phyloP scores from a whole-genome alignment of 495 filamentous ascomycete species.

The Astrothelium macrocarpum region DNA sequence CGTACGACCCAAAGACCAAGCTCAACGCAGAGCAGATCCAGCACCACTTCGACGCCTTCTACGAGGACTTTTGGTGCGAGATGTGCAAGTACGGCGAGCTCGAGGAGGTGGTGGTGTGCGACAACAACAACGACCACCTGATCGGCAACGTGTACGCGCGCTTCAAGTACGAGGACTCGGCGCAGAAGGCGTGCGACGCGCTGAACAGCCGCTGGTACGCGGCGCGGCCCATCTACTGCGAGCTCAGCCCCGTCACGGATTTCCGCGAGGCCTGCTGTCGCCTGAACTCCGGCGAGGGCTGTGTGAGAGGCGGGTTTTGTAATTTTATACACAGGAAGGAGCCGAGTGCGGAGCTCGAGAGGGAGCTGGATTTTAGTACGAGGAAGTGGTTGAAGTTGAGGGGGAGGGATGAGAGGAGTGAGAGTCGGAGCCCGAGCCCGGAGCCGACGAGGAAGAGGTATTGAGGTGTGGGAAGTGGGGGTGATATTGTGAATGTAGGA shows the following conservation, averaged over 20 bases:
- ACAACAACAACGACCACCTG: slow-evolving; percentile 87
- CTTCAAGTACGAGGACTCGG: slow-evolving; percentile 99
- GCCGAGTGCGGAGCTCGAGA: slow-evolving; percentile 73
- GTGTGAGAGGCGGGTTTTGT: slow-evolving; percentile 93
- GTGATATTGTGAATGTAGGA: background rate
- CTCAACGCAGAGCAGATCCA: slow-evolving; percentile 92
- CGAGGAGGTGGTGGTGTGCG: slow-evolving; percentile 42
- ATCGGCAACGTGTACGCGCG: slow-evolving; percentile 99
- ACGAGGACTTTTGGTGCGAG: slow-evolving; percentile 99
- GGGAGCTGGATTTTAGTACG: slow-evolving; percentile 74
- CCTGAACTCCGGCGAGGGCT: slow-evolving; percentile 88
- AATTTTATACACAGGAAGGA: slow-evolving; percentile 99
- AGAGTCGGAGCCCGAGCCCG: slow-evolving; percentile 40
- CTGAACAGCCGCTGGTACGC: slow-evolving; percentile 96
- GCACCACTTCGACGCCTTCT: slow-evolving; percentile 99
- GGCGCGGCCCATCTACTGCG: slow-evolving; percentile 94
- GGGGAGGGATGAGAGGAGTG: slow-evolving; percentile 77
- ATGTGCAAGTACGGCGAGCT: slow-evolving; percentile 50
- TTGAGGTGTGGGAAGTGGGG: slow-evolving; percentile 12
- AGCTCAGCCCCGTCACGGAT: slow-evolving; percentile 91
- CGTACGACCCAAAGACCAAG: slow-evolving; percentile 92
- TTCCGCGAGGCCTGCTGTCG: slow-evolving; percentile 97
- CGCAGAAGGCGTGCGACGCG: slow-evolving; percentile 84
- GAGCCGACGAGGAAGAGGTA: slow-evolving; percentile 32
- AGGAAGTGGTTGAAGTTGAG: slow-evolving; percentile 93